Percentiles rank a stretch among this genome's conserved stretches.
phyloP scores from a whole-genome alignment of 768 basidiomycete species.

The Collybia mongolica region DNA sequence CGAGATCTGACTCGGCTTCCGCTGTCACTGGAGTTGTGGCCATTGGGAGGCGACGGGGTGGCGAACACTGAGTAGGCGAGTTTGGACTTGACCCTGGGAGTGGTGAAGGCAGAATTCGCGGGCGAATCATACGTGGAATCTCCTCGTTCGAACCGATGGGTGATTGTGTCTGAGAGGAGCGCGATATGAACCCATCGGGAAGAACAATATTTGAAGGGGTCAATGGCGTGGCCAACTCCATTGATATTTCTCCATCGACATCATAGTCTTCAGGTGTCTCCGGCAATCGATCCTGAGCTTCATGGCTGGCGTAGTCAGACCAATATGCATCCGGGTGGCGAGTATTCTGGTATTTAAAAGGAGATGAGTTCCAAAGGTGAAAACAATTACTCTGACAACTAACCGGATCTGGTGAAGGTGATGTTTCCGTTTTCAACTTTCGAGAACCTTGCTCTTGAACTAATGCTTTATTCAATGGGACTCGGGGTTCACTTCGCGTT shows the following conservation, averaged over 20 bases:
- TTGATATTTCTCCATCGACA: constrained; percentile 41
- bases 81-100: not conserved
- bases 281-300: not conserved
- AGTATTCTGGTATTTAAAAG: not conserved
- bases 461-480: no score
- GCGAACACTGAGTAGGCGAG: no score
- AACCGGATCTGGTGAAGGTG: not conserved
- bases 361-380: not conserved
- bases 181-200: not conserved
- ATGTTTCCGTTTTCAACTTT: not conserved
- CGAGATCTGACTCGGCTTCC: no score
- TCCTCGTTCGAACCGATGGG: not conserved
- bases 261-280: constrained; percentile 31
- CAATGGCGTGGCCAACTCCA: constrained; percentile 55
- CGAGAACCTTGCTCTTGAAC: no score
- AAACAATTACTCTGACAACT: not conserved
- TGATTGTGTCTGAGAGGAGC: not conserved
- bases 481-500: no score
- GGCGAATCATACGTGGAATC: constrained; percentile 2
- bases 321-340: not conserved
- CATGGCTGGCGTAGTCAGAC: not conserved
- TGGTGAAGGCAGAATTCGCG: constrained; percentile 1
- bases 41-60: no score
- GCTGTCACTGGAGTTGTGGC: no score
- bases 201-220: constrained; percentile 23